Base-by-base conservation (phyloP, 1,139 yeast genomes). In the Nakaseomyces glabratus region DNA sequence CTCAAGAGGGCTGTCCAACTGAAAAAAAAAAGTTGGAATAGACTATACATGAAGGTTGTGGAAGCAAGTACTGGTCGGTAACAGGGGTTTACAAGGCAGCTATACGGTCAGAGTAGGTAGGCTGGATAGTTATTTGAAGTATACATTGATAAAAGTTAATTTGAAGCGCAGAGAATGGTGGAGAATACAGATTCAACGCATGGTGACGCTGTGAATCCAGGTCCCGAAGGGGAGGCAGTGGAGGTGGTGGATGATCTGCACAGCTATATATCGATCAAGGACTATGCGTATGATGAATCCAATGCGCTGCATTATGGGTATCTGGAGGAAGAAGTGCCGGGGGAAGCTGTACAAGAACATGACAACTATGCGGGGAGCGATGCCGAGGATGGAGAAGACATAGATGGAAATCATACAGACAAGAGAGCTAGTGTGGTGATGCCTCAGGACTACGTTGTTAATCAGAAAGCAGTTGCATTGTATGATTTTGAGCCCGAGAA, bases 401-500 rank as follows among this genome's bases (percentile, higher is more conserved):
- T 52, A 8, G 57, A 52, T 34, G 54, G 54, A 10, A 51, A 49
- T 19, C 55, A 51, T 18, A 51, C 55, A 8, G 66, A 63, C 40
- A 73, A 66, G 42, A 60, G 65, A 40, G 57, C 55, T 31, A 57
- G 62, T 40, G 38, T 55, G 10, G 34, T 52, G 12, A 40, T 55
- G 18, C 58, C 60, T 6, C 46, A 48, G 22, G 59, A 58, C 18
- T 52, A 53, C 40, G 48, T 53, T 24, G 52, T 73, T 28, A 69
- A 70, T 41, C 71, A 73, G 33, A 68, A 73, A 40, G 95, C 95
- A 1, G 62, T 88, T 17, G 97, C 97, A 2, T 58, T 93, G 35
- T 90, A 86, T 58, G 93, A 88, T 49, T 90, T 90, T 55, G 68
- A 64, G 20, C 95, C 98, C 0, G 97, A 90, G 55, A 90, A 90